Conservation (phyloP, 495 filamentous ascomycete genomes). For the Talaromyces adpressus region DNA sequence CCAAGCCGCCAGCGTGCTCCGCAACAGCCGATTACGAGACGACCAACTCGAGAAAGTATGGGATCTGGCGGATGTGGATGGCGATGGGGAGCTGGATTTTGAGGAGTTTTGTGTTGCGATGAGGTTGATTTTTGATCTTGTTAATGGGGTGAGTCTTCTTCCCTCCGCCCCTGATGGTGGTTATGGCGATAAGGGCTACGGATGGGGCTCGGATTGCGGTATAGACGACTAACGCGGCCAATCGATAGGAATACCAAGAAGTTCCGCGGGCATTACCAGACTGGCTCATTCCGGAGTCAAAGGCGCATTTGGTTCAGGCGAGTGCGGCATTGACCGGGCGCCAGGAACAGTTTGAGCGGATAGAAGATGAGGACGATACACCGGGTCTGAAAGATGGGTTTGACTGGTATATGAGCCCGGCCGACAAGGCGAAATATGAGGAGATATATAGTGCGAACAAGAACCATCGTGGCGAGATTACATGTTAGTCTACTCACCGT, state of each 20-base stretch:
- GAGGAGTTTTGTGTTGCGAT: conserved; percentile 99
- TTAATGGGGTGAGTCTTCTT: conserved; percentile 67
- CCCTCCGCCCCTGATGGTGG: background rate
- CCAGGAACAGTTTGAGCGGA: conserved; percentile 71
- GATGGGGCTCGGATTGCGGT: background rate
- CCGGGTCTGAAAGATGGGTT: conserved; percentile 89
- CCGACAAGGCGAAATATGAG: conserved; percentile 87
- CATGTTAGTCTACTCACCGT: conserved; percentile 50
- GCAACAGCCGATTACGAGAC: conserved; percentile 88
- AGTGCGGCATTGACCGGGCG: conserved; percentile 70
- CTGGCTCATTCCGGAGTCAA: conserved; percentile 94
- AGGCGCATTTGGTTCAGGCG: conserved; percentile 91
- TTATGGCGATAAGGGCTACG: background rate
- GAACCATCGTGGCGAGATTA: conserved; percentile 75
- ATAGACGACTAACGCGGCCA: background rate
- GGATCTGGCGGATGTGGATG: conserved; percentile 96
- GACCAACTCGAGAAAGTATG: conserved; percentile 94
- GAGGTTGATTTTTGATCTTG: conserved; percentile 91
- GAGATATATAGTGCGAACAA: conserved; percentile 89
- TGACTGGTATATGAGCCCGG: conserved; percentile 97
- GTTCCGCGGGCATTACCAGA: conserved; percentile 80
- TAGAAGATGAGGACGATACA: conserved; percentile 68
- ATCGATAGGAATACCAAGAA: conserved; percentile 69
- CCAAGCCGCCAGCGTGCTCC: conserved; percentile 88
- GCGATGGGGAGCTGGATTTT: conserved; percentile 94